These are phyloP conservation scores for Sugiyamaella castrensis DNA, from an alignment of 1,139 yeast species.

Conservation along the genomic window DNA sequence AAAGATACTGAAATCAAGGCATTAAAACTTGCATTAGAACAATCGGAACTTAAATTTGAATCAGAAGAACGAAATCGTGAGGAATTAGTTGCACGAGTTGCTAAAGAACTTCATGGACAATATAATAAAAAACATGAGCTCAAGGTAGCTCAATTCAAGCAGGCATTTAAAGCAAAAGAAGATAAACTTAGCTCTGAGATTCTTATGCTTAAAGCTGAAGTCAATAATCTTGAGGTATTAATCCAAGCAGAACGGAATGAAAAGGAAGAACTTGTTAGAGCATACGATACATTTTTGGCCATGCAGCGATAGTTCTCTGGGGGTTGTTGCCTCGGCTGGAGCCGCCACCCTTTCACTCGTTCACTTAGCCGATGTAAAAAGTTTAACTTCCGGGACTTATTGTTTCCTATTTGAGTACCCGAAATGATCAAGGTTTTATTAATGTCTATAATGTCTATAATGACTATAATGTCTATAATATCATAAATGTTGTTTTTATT, in stretches of 20 bases:
- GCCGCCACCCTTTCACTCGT: neutral
- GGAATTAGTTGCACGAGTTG: constrained; percentile 52
- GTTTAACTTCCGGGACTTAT: too few species aligned
- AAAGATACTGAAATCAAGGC: constrained; percentile 29
- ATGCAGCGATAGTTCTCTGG: constrained; percentile 16
- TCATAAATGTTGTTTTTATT: too few species aligned
- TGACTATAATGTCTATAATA: too few species aligned
- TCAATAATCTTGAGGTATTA: constrained; percentile 29
- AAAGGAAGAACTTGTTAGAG: constrained; percentile 52
- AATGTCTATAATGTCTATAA: too few species aligned
- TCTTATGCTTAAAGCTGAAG: constrained; percentile 35
- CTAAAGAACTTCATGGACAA: constrained; percentile 64
- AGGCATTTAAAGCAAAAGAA: constrained; percentile 12
- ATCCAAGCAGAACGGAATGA: constrained; percentile 51
- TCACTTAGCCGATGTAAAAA: too few species aligned
- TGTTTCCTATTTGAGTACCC: too few species aligned
- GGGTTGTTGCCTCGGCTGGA: neutral
- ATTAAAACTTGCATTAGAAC: constrained; percentile 23
- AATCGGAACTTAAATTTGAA: constrained; percentile 28
- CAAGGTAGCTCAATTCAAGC: constrained; percentile 49
- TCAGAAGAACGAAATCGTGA: constrained; percentile 45
- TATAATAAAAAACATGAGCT: constrained; percentile 68
- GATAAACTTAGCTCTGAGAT: constrained; percentile 9
- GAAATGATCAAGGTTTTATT: too few species aligned
- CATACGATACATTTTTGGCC: constrained; percentile 47